Evolutionary conservation across 1,284 basidiomycete genomes (phyloP), one percentile per base, ranked within the genome.

Genomic region (Boletus hoseneyae): DNA sequence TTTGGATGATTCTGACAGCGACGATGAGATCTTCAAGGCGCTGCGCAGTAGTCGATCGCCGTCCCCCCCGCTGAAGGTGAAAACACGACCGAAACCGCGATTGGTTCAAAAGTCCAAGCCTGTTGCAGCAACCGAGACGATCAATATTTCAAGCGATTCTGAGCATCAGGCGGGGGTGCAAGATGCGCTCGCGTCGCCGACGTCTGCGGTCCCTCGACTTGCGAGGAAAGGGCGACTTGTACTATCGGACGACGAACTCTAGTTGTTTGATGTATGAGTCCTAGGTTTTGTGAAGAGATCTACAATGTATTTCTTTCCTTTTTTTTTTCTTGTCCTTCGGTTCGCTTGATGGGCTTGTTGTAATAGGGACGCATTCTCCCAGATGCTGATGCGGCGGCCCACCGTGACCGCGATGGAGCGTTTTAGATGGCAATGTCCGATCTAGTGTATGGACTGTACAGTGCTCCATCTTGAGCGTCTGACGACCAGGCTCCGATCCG

Each of bases 191-290:
- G n/a, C 11, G 18, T 36, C 56, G 29, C 37, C 53, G 23, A 51
- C 50, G 16, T 30, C 50, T 47, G 35, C 37, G 42, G 51, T 35
- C 39, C 33, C 41, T 27, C 60, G 52, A 48, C 45, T 51, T 15
- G 21, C 62, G 51, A 52, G 59, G 59, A 66, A 70, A 63, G 59
- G 62, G 27, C 70, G 71, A 13, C 48, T 77, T 34, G 52, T 69
- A 29, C 61, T 78, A 41, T 80, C 78, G 36, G 77, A 79, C 48
- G 78, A 78, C 15, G 67, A 70, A 16, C 35, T 42, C 47, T 69
- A 61, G 54, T 4, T 52, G 43, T 51, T 47, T 36, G 47, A n/a
- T n/a, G n/a, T n/a, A n/a, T n/a, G n/a, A n/a, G n/a, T n/a, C n/a
- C n/a, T 51, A 40, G 23, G 42, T 53, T 46, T 39, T 38, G 18